Evolutionary conservation across 2,329 filamentous ascomycete genomes (phyloP).

Genomic region (Ophiostoma sp.): DNA sequence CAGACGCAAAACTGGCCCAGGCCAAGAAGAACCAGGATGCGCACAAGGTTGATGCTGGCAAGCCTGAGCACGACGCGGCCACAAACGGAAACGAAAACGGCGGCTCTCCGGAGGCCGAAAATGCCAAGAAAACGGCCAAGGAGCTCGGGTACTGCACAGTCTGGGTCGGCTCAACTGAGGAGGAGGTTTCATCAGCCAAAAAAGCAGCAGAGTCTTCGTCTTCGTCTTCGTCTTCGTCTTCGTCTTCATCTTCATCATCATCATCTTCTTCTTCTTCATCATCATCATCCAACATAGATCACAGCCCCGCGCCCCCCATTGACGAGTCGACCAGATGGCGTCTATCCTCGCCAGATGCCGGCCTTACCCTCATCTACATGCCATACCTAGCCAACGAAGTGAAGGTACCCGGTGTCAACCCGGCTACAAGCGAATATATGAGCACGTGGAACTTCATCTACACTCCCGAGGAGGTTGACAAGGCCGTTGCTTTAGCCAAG

Average conservation of each 20-base stretch:
- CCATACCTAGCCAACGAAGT: slow-evolving; percentile 74
- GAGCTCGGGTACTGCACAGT: slow-evolving; percentile 87
- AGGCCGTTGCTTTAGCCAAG: slow-evolving; percentile 71
- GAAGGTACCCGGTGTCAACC: slow-evolving; percentile 74
- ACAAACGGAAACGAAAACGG: slow-evolving; percentile 26
- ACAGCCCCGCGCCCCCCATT: slow-evolving; percentile 35
- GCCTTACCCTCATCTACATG: slow-evolving; percentile 84
- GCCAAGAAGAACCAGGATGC: slow-evolving; percentile 40
- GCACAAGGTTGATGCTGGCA: slow-evolving; percentile 4
- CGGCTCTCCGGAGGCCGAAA: slow-evolving; percentile 38
- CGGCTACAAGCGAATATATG: slow-evolving; percentile 76
- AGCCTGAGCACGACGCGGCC: slow-evolving; percentile 23
- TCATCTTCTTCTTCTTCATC: no score
- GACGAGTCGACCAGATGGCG: slow-evolving; percentile 62
- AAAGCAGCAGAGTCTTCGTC: slow-evolving; percentile 7
- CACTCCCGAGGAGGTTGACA: slow-evolving; percentile 81
- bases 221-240: not conserved
- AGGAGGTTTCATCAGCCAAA: slow-evolving; percentile 51
- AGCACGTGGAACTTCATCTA: slow-evolving; percentile 99
- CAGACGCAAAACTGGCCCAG: slow-evolving; percentile 56
- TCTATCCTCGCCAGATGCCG: slow-evolving; percentile 70
- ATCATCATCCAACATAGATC: no score
- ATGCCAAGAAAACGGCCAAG: slow-evolving; percentile 13
- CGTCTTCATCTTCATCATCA: no score
- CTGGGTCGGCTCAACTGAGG: slow-evolving; percentile 83